Evolutionary conservation across 305 asterid genomes (phyloP), one percentile per base, ranked within the genome.

Genomic region (Fraxinus angustifolia): DNA sequence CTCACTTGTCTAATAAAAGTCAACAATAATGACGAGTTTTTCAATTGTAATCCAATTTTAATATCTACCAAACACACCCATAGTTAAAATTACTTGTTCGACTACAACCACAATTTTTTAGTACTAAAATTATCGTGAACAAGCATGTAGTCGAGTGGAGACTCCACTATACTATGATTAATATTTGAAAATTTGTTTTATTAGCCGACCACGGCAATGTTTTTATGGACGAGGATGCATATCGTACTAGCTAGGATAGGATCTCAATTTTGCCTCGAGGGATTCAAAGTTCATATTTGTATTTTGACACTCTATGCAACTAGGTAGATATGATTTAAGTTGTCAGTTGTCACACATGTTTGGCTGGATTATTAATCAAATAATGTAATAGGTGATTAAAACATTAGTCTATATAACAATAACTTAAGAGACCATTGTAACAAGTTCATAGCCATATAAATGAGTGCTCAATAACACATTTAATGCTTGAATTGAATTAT

Each of bases 161-260:
- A 81, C 31, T 62, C 67, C 73, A 23, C 56, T 62, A 14, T 8
- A 67, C 76, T 78, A 42, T 11, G 53, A 42, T 11, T 14, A 45
- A 45, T 12, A 45, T 45, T 45, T 76, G 73, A 30, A 23, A 75
- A 80, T 75, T 80, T n/a, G 62, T 34, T 79, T 67, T 45, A 73
- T 83, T 65, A 76, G 68, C 89, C 86, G 89, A 86, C 87, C 86
- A 82, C 85, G 87, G 31, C 84, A 79, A 77, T 75, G 19, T 75
- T 33, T 30, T 4, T 28, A 56, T 80, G 70, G 75, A 6, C 4
- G 60, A 38, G 16, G 73, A 65, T 26, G 4, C 6, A 50, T 19
- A 28, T 6, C 4, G 38, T 67, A 12, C 73, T 23, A 23, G 26
- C 26, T 23, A 23, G 26, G 73, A 67, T 23, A 23, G 26, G 73